A percentile compares a stretch with the other conserved stretches of the same genome.
phyloP scores from a whole-genome alignment of 768 basidiomycete genomes.

The Mycena epipterygia region DNA sequence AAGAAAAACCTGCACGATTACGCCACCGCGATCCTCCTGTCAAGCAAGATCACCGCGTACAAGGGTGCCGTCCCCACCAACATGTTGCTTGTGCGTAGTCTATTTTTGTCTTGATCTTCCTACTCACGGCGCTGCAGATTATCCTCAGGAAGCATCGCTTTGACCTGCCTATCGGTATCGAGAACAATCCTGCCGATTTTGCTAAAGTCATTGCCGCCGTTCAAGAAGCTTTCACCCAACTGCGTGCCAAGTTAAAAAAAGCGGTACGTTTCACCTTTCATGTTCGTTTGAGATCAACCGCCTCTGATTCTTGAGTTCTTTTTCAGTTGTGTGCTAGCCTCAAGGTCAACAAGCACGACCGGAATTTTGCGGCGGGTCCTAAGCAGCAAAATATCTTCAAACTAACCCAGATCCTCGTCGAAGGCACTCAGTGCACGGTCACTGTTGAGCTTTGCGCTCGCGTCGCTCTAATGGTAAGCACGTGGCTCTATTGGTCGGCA shows the following conservation, averaged over 20 bases:
- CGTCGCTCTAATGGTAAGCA: conserved; percentile 37
- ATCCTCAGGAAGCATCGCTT: conserved; percentile 17
- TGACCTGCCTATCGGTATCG: conserved; percentile 16
- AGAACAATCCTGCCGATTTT: conserved; percentile 10
- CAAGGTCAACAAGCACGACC: not conserved
- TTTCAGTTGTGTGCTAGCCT: not conserved
- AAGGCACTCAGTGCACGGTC: conserved; percentile 29
- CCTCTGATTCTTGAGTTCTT: too few relatives aligned
- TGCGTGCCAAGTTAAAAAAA: conserved; percentile 8
- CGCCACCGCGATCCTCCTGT: not conserved
- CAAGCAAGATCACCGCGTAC: conserved; percentile 1
- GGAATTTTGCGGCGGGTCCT: too few relatives aligned
- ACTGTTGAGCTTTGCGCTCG: conserved; percentile 31
- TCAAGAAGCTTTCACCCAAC: conserved; percentile 4
- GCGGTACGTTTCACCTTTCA: not conserved
- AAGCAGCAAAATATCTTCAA: conserved; percentile 34
- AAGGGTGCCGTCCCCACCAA: not conserved
- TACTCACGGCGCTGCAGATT: not conserved
- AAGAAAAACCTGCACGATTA: not conserved
- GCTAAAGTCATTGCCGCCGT: not conserved
- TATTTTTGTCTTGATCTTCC: not conserved
- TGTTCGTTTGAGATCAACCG: too few relatives aligned
- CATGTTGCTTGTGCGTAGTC: not conserved
- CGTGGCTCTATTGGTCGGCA: too few relatives aligned
- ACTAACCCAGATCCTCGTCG: conserved; percentile 33